A percentile compares a stretch with the other conserved stretches of the same genome.
Conservation (phyloP, 345 rosid genomes). For the Gossypium rotundifolium region DNA sequence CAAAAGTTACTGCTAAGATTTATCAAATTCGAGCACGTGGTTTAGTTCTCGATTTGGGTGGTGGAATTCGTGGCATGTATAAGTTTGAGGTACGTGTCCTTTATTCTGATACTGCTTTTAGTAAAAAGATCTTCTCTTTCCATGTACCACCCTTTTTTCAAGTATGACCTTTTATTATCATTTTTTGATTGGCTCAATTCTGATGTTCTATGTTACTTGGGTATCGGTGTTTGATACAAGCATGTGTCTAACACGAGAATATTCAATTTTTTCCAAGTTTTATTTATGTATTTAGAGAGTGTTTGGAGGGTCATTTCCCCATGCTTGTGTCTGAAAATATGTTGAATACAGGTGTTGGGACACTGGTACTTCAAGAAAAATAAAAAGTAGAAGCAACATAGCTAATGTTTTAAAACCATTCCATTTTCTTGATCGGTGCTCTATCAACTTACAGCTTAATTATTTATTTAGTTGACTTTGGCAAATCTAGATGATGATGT, state of each 20-base stretch:
- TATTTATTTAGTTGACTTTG: no score
- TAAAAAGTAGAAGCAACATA: no score
- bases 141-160: neutral
- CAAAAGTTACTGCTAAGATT: slow-evolving; percentile 55
- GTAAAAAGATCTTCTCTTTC: neutral
- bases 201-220: neutral
- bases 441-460: neutral
- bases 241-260: neutral
- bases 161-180: neutral
- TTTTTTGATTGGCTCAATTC: neutral
- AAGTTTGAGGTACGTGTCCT: slow-evolving; percentile 55
- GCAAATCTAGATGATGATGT: no score
- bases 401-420: neutral
- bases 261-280: neutral
- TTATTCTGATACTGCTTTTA: neutral
- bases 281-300: neutral
- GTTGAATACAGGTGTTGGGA: neutral
- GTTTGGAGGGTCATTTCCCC: neutral
- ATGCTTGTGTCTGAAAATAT: neutral
- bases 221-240: neutral
- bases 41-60: slow-evolving; percentile 87
- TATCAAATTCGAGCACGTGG: slow-evolving; percentile 64
- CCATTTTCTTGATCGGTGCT: neutral
- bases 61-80: slow-evolving; percentile 86
- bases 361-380: no score